Percentiles rank a stretch among this genome's conserved stretches.
Evolutionary conservation across 352 stramenopile genomes (phyloP).

Genomic region (Globisporangium middletonii): DNA sequence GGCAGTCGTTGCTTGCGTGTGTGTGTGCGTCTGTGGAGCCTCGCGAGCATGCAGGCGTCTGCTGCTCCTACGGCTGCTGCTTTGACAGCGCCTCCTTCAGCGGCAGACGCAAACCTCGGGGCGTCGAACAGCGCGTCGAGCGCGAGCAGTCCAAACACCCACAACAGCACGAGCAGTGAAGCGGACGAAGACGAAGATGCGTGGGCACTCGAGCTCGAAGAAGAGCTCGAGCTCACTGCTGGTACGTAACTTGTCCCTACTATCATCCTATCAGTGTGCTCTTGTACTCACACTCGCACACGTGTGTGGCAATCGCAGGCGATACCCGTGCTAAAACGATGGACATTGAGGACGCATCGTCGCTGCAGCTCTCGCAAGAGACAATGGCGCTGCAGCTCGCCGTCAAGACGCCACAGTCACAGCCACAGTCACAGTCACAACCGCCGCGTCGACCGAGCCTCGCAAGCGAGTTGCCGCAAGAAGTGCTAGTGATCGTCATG

Average conservation of each 20-base stretch:
- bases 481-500: conserved; percentile 69
- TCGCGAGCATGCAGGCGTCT: too few species aligned
- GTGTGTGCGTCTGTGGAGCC: too few species aligned
- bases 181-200: conserved; percentile 24
- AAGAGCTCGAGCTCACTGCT: conserved; percentile 40
- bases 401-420: neutral
- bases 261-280: neutral
- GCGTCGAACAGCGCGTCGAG: neutral
- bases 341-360: conserved; percentile 3
- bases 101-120: neutral
- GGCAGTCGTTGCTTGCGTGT: too few species aligned
- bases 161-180: conserved; percentile 12
- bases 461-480: conserved; percentile 51
- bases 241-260: conserved; percentile 13
- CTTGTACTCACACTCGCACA: neutral
- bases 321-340: too few species aligned
- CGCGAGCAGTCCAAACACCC: neutral
- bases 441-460: conserved; percentile 9
- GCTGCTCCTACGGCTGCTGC: too few species aligned
- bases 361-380: conserved; percentile 12
- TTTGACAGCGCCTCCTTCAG: neutral
- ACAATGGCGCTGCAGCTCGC: conserved; percentile 13
- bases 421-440: neutral
- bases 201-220: conserved; percentile 66
- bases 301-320: neutral